Base-by-base conservation (phyloP, 441 rosid species). In the Daphne laureola region DNA sequence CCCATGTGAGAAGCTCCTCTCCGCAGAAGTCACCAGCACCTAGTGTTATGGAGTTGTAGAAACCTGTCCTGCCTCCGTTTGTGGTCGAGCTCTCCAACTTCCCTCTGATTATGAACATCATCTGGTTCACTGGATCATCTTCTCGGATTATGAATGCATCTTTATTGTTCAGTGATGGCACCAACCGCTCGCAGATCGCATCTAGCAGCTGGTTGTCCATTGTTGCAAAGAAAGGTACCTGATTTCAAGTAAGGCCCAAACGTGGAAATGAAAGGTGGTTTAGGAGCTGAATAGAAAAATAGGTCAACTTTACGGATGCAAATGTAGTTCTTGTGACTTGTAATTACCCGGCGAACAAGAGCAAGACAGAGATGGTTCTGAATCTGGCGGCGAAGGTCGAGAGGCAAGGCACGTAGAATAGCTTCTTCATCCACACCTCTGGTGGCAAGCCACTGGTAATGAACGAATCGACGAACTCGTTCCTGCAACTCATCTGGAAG, bases 71-170 rank as follows among this genome's bases (percentile, higher is more conserved):
- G 43, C 95, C 92, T 17, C 96, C 89, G 43, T 90, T 80, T 15
- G 95, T 87, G 9, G 93, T 84, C 14, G 86, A 77, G 79, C 97
- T 90, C 65, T 90, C 91, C 61, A 90, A 59, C 55, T 77, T 74
- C 13, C 96, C 97, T 73, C 97, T 73, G 17, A 90, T 82, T 46
- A 87, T 79, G 83, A 90, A 90, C 43, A 90, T 76, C 97, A 90
- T 84, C 71, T 90, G 94, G 25, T 65, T 78, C 36, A 90, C 96
- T 2, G 96, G 97, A 69, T 90, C 97, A 0, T 91, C 97, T 69
- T 90, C 96, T 0, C 93, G 75, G n/a, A 71, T 68, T 15, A 90
- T 73, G 64, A 70, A 69, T 0, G 88, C 71, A 16, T 73, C 89
- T 51, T 71, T 82, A 5, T 93, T 90, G 68, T 82, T 80, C 67